phyloP scores from a whole-genome alignment of 1,284 basidiomycete species.

The Leccinum fallax region DNA sequence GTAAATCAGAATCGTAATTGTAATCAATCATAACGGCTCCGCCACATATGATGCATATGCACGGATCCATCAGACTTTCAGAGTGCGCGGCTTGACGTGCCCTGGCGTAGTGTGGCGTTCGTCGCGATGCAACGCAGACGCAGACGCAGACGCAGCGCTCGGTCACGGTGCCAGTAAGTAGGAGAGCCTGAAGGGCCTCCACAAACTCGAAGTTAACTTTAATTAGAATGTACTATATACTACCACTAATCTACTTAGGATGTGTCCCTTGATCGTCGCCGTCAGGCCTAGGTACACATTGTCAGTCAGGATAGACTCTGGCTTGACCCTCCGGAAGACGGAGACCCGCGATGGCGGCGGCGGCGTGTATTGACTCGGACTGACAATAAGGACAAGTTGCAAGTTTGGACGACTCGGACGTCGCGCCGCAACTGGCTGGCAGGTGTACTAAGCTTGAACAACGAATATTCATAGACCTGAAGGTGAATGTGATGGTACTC shows the following conservation, averaged over 20 bases:
- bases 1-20: neutral
- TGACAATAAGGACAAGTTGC: neutral
- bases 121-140: neutral
- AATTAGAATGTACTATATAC: neutral
- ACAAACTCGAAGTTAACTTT: neutral
- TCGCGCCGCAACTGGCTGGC: neutral
- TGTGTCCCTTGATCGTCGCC: neutral
- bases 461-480: neutral
- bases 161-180: no score
- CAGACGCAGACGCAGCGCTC: neutral
- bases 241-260: neutral
- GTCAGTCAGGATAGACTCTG: neutral
- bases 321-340: neutral
- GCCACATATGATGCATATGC: neutral
- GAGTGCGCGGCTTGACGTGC: neutral
- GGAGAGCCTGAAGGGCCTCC: neutral
- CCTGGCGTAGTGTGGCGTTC: neutral
- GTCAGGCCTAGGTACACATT: neutral
- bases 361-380: neutral
- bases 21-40: neutral
- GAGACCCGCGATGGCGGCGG: neutral
- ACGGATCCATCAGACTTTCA: neutral
- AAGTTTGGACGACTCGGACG: neutral
- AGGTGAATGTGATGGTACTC: neutral
- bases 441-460: neutral